phyloP scores from a whole-genome alignment of 306 rosid genomes.

The Datisca glomerata region DNA sequence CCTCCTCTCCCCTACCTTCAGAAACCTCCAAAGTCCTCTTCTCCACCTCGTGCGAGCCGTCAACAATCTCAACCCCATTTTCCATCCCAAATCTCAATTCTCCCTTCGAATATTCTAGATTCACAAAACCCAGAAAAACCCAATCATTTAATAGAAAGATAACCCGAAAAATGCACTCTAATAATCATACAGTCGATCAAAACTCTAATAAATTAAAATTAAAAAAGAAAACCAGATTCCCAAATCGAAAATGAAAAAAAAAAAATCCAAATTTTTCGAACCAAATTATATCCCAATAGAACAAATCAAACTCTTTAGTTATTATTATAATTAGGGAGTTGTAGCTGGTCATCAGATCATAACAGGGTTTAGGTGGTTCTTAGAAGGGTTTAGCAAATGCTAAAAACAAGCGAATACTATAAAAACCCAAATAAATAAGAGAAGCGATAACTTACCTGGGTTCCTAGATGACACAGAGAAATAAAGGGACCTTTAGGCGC shows the following conservation, averaged over 20 bases:
- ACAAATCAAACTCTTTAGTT: no score
- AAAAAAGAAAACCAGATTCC: constrained; percentile 6
- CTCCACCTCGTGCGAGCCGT: constrained; percentile 27
- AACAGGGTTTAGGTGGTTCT: constrained; percentile 2
- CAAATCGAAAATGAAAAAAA: constrained; percentile 2
- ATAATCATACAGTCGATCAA: constrained; percentile 1
- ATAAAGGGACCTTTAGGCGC: constrained; percentile 11
- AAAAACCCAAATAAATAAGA: neutral
- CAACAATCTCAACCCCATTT: constrained; percentile 29
- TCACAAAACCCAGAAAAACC: constrained; percentile 17
- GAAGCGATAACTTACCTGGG: constrained; percentile 34
- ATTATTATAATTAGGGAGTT: neutral
- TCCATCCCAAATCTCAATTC: constrained; percentile 38
- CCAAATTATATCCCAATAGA: no score
- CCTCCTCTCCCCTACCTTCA: constrained; percentile 21
- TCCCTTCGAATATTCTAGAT: constrained; percentile 37
- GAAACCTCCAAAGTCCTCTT: constrained; percentile 23
- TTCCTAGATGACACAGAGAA: constrained; percentile 6
- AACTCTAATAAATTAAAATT: constrained; percentile 5
- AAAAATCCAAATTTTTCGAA: constrained; percentile 2
- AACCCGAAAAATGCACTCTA: neutral
- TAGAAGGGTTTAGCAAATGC: constrained; percentile 27
- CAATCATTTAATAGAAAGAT: neutral
- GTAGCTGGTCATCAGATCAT: constrained; percentile 14
- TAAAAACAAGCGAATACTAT: neutral